Conservation (phyloP, 441 rosid genomes). For the Eutrema salsugineum region DNA sequence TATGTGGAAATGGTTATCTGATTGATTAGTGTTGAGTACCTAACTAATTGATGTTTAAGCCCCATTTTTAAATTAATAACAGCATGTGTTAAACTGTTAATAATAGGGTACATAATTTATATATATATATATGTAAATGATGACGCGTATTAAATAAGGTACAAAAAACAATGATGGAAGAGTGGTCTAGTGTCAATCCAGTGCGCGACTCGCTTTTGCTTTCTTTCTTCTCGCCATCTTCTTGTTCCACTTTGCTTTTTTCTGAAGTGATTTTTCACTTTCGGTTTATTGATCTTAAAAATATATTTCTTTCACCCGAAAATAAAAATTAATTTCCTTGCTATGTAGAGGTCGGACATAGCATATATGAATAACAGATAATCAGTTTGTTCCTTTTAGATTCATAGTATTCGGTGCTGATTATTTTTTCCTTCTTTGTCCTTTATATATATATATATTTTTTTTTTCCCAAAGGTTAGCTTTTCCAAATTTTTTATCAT, state of each 20-base stretch:
- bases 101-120: no score
- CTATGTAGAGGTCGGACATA: background rate
- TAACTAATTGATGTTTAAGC: slow-evolving; percentile 3
- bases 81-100: background rate
- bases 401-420: slow-evolving; percentile 18
- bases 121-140: background rate
- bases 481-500: background rate
- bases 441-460: background rate
- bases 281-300: background rate
- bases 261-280: slow-evolving; percentile 13
- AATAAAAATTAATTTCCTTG: background rate
- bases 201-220: slow-evolving; percentile 18
- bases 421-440: background rate
- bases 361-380: background rate
- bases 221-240: slow-evolving; percentile 8
- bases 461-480: background rate
- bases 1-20: slow-evolving; percentile 7
- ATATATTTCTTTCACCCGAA: background rate
- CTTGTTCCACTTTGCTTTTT: slow-evolving; percentile 18
- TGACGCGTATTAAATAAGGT: slow-evolving; percentile 14
- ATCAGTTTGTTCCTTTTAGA: background rate
- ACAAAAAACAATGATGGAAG: slow-evolving; percentile 23
- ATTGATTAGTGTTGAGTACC: background rate
- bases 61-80: background rate
- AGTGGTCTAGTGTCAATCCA: slow-evolving; percentile 26